phyloP scores from a whole-genome alignment of 1,284 basidiomycete genomes.

The Ceratobasidium sp. region DNA sequence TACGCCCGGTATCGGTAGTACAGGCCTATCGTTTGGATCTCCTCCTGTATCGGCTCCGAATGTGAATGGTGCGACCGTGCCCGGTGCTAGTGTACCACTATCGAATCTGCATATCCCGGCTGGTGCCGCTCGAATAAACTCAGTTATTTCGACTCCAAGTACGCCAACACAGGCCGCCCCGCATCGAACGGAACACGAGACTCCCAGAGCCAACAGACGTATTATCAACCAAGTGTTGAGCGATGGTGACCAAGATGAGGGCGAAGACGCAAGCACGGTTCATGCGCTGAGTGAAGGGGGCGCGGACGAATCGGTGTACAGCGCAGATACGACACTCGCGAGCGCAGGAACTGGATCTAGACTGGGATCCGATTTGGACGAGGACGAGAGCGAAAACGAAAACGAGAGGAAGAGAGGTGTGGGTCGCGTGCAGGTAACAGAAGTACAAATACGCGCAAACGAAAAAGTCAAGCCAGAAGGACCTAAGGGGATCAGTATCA shows the following conservation, averaged over 20 bases:
- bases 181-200: not conserved
- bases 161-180: not conserved
- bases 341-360: slow-evolving; percentile 19
- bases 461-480: not conserved
- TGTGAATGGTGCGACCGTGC: not conserved
- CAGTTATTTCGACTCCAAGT: not conserved
- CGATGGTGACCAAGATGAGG: not conserved
- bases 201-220: not conserved
- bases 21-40: not conserved
- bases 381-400: not conserved
- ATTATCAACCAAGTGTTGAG: not conserved
- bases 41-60: not conserved
- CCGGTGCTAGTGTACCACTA: not conserved
- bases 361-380: slow-evolving; percentile 8
- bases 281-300: not conserved
- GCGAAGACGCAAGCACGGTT: not conserved
- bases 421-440: not conserved
- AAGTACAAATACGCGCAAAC: not conserved
- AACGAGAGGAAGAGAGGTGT: not conserved
- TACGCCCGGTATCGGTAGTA: not conserved
- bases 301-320: slow-evolving; percentile 14
- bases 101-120: slow-evolving; percentile 24
- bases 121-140: not conserved
- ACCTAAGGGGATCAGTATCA: not conserved
- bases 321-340: slow-evolving; percentile 30